Evolutionary conservation across 2,329 filamentous ascomycete genomes (phyloP), one percentile per base, ranked within the genome.

Genomic region (Exophiala bonariae): DNA sequence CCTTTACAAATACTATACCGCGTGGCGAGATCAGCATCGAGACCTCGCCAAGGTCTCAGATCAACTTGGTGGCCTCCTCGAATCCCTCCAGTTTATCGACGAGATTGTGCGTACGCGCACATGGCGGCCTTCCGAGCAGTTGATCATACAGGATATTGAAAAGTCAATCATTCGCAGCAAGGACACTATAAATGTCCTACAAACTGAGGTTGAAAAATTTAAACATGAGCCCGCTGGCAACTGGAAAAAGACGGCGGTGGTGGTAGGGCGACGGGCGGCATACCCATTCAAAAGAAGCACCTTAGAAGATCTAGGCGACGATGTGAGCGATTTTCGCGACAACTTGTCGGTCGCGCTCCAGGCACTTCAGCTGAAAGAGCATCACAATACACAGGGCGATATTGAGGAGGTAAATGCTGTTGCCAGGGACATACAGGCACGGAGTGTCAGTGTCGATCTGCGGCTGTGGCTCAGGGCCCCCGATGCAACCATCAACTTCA

Each of bases 261-360:
- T 20, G 3, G 31, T 49, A 22, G 47, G 50, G 19, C 56, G 52
- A 19, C 57, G 53, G 18, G 33, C 59, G 2, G 52, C 57, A 1
- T 67, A 68, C 33, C 66, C 64, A 2, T 61, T 72, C 47, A 59
- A 63, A 32, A 54, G 61, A 47, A 69, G 64, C 37, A 72, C 68
- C 1, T 50, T 73, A 34, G 58, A 65, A 41, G 68, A 67, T 46
- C 63, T 72, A 7, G 63, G 68, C 46, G 65, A 68, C 52, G 60
- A 68, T 41, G 54, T 69, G n/a, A 54, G 59, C 41, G 66, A 67
- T 2, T 59, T 65, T 16, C 49, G 64, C 14, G 52, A 52, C 5
- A 60, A 61, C 10, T 39, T 71, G 8, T 63, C 58, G 11, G 52
- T 63, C 13, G 66, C 61, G 18, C 49, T 68, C 17, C 52, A 66